These are phyloP conservation scores for Eucalyptus erythrocorys DNA, from an alignment of 345 rosid genomes.

Conservation along the genomic window DNA sequence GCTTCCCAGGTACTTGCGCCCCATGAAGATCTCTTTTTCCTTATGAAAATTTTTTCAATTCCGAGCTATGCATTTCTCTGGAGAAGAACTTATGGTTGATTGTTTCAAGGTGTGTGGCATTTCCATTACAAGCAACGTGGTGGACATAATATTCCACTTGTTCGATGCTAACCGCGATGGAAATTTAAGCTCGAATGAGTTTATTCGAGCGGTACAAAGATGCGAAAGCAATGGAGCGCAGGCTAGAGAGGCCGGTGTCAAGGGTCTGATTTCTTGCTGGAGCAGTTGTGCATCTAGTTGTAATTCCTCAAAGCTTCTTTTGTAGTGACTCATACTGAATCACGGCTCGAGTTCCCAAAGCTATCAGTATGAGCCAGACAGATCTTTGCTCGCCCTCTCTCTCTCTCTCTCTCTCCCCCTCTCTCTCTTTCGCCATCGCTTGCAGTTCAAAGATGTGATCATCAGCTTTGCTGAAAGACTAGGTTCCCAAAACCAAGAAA, in stretches of 20 bases:
- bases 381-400: not conserved
- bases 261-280: slow-evolving; percentile 29
- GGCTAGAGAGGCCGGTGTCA: slow-evolving; percentile 6
- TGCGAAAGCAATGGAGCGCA: slow-evolving; percentile 19
- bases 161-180: slow-evolving; percentile 48
- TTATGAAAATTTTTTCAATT: not conserved
- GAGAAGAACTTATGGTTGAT: too few relatives aligned
- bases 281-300: slow-evolving; percentile 12
- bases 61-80: not conserved
- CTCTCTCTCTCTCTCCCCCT: too few relatives aligned
- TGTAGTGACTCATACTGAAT: not conserved
- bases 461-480: not conserved
- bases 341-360: not conserved
- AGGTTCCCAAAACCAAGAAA: not conserved
- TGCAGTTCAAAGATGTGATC: not conserved
- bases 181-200: slow-evolving; percentile 44
- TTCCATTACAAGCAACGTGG: slow-evolving; percentile 20
- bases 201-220: slow-evolving; percentile 28
- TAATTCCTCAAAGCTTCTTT: not conserved
- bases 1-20: slow-evolving; percentile 31
- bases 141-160: slow-evolving; percentile 45
- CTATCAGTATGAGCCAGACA: not conserved
- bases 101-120: slow-evolving; percentile 40
- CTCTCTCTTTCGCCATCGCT: not conserved
- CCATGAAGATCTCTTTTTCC: not conserved